Evolutionary conservation across 2,329 filamentous ascomycete species (phyloP), one percentile per base, ranked within the genome.

Genomic region (Tricladium varicosporioides): DNA sequence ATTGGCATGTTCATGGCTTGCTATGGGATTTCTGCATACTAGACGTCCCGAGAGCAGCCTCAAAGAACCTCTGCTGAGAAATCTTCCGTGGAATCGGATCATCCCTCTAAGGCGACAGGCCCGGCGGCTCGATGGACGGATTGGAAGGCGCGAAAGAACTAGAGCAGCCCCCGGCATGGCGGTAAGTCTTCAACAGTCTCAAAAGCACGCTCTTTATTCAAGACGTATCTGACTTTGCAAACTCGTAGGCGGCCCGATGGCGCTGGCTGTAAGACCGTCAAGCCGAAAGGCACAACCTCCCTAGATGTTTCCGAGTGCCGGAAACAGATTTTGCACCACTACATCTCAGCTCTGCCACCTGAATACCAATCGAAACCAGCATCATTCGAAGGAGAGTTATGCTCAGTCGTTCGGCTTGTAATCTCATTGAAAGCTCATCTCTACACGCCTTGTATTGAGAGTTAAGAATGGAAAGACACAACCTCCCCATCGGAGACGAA

Each of bases 141-240:
- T 51, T 42, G 40, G 48, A 52, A 52, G 48, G 48, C 49, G 40
- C 27, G 54, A 52, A 52, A 56, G 48, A 56, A 51, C 48, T 46
- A 51, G 54, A 56, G 54, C 14, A 51, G 51, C 18, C 48, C 48
- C 48, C 36, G 42, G 54, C 47, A 51, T 56, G 46, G 54, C 53
- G 45, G 27, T 40, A 48, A 42, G 52, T 48, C 52, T 54, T 33
- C 42, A 58, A 33, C 48, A 42, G 47, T 54, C 47, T 58, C 46
- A 54, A 58, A 54, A 54, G 46, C 36, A 58, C 48, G 48, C 47
- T 52, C 51, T 54, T 42, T 58, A 51, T 51, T 54, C 51, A 54
- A 54, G 43, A 58, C 27, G 47, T 52, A 58, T 58, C 51, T 58
- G 47, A 58, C 47, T 54, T 54, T 54, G 46, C 48, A 54, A 58